phyloP scores from a whole-genome alignment of 179 eudicot species.

The Gypsophila paniculata region DNA sequence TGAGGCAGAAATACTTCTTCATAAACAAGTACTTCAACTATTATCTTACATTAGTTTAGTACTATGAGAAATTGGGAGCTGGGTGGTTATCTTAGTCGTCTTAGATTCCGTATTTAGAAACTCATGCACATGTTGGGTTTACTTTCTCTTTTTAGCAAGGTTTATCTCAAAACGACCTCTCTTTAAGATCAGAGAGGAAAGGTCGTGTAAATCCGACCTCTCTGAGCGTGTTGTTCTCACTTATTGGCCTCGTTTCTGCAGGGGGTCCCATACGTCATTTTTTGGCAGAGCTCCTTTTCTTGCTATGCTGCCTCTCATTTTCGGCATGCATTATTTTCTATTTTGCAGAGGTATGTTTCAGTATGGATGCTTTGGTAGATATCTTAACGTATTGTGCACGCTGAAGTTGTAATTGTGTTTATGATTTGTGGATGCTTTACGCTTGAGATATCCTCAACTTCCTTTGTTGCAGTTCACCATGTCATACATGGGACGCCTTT shows the following conservation, averaged over 20 bases:
- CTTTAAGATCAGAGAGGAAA: background rate
- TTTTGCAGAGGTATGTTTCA: slow-evolving; percentile 67
- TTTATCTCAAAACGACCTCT: background rate
- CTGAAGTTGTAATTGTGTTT: background rate
- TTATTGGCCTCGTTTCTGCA: slow-evolving; percentile 32
- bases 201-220: background rate
- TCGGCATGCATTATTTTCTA: slow-evolving; percentile 78
- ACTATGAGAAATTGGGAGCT: background rate
- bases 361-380: background rate
- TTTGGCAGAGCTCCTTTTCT: slow-evolving; percentile 71
- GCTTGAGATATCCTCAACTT: background rate
- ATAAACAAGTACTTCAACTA: background rate
- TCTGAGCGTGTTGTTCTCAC: slow-evolving; percentile 1
- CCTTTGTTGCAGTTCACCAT: slow-evolving; percentile 61
- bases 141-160: background rate
- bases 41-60: background rate
- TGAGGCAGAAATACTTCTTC: background rate
- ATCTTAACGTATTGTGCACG: slow-evolving; percentile 7
- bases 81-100: background rate
- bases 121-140: background rate
- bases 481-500: slow-evolving; percentile 96
- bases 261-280: slow-evolving; percentile 87
- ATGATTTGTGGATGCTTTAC: slow-evolving; percentile 4
- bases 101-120: background rate
- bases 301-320: slow-evolving; percentile 78